Conservation (phyloP, 106 monocot genomes). For the Dendrobium huoshanense region DNA sequence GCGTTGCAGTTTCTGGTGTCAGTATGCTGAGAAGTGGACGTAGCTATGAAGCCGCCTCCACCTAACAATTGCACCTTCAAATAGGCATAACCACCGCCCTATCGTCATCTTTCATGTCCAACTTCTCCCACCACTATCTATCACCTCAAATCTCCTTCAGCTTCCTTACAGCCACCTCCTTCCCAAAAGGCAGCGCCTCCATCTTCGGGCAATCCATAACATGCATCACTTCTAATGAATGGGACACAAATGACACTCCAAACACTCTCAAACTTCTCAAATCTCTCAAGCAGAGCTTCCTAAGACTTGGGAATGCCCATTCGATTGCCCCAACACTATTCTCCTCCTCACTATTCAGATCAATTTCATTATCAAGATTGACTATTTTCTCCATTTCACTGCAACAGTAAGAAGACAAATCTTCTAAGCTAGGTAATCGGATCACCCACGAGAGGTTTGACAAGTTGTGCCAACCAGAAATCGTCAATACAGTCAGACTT, state of each 20-base stretch:
- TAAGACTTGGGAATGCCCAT: not conserved
- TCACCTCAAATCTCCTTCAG: not conserved
- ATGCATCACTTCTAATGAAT: not conserved
- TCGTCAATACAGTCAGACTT: not conserved
- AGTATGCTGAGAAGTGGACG: too few relatives aligned
- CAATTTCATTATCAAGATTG: not conserved
- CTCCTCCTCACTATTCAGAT: not conserved
- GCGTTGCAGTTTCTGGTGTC: too few relatives aligned
- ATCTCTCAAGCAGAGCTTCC: not conserved
- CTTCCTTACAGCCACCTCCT: not conserved
- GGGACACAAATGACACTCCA: not conserved
- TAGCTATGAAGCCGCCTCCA: not conserved
- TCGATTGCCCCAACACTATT: not conserved
- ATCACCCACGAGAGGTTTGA: slow-evolving; percentile 8
- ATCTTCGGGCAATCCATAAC: not conserved
- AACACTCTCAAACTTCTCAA: not conserved
- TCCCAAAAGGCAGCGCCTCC: not conserved
- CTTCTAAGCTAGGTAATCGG: slow-evolving; percentile 6
- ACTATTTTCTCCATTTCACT: slow-evolving; percentile 2
- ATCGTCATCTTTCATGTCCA: not conserved
- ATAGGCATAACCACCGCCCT: not conserved
- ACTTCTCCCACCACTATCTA: not conserved
- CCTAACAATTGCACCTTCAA: not conserved
- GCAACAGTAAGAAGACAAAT: not conserved
- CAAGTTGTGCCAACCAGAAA: not conserved